Evolutionary conservation across 2,329 filamentous ascomycete species (phyloP).

Genomic region (Metarhizium rileyi): DNA sequence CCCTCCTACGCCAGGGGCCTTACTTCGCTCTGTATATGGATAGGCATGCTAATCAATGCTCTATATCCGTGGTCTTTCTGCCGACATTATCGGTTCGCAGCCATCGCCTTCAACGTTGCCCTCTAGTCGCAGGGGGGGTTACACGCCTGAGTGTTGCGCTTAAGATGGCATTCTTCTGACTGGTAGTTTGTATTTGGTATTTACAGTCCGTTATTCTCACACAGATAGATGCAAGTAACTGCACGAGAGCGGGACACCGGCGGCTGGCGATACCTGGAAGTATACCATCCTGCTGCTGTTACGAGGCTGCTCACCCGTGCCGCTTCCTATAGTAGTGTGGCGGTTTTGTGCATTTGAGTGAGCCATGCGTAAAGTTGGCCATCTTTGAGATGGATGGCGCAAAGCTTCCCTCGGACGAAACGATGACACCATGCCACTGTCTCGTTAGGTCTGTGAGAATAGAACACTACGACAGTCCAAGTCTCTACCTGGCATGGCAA

Average conservation of each 20-base stretch:
- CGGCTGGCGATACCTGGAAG: slow-evolving; percentile 41
- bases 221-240: slow-evolving; percentile 23
- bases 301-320: slow-evolving; percentile 57
- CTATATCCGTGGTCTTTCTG: slow-evolving; percentile 39
- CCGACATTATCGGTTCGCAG: slow-evolving; percentile 37
- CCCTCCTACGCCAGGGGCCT: slow-evolving; percentile 44
- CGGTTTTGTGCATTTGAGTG: slow-evolving; percentile 44
- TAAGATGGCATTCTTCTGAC: no score
- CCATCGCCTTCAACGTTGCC: slow-evolving; percentile 54
- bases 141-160: slow-evolving; percentile 23
- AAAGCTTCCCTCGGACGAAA: no score
- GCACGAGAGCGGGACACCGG: slow-evolving; percentile 33
- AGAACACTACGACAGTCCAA: no score
- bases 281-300: slow-evolving; percentile 41
- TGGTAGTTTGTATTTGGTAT: slow-evolving; percentile 29
- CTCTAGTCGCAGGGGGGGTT: slow-evolving; percentile 39
- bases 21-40: slow-evolving; percentile 50
- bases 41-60: slow-evolving; percentile 33
- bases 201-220: slow-evolving; percentile 25
- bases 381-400: slow-evolving; percentile 22
- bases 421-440: no score
- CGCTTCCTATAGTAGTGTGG: slow-evolving; percentile 49
- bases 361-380: slow-evolving; percentile 49
- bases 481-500: no score
- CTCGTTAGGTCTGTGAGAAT: no score